These are phyloP conservation scores for Pholiota molesta DNA, from an alignment of 768 basidiomycete genomes.

Conservation along the genomic window DNA sequence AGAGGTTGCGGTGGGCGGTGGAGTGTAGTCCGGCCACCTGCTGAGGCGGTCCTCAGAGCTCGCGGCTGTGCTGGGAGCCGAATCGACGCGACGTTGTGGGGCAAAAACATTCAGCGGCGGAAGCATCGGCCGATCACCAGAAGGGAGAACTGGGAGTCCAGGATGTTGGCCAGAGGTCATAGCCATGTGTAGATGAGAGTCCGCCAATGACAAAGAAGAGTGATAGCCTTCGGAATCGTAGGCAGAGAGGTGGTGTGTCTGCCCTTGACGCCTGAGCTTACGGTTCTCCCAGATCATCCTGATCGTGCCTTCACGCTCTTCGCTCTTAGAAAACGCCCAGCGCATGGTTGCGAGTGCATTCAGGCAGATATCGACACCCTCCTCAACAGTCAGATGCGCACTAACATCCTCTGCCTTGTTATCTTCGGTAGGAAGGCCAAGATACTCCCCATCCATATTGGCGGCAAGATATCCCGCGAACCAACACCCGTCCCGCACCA, in stretches of 20 bases:
- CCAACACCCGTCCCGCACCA: conserved; percentile 89
- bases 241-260: conserved; percentile 21
- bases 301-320: conserved; percentile 70
- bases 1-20: conserved; percentile 60
- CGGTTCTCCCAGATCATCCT: conserved; percentile 53
- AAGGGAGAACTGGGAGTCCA: conserved; percentile 6
- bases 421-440: conserved; percentile 36
- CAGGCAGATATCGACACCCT: conserved; percentile 60
- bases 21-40: conserved; percentile 66
- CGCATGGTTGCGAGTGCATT: conserved; percentile 79
- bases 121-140: conserved; percentile 46
- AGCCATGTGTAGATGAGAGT: conserved; percentile 21
- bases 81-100: conserved; percentile 46
- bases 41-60: conserved; percentile 48
- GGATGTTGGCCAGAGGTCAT: conserved; percentile 14
- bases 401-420: conserved; percentile 36
- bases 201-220: conserved; percentile 18
- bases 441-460: conserved; percentile 52
- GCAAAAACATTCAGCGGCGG: conserved; percentile 45
- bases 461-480: conserved; percentile 82
- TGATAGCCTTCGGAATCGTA: conserved; percentile 31
- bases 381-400: conserved; percentile 38
- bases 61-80: conserved; percentile 54
- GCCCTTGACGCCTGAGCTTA: conserved; percentile 35
- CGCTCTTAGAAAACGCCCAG: conserved; percentile 78